Percentiles rank a stretch among this genome's conserved stretches.
These are phyloP conservation scores for Penicillium sp. DNA, from an alignment of 2,329 filamentous ascomycete genomes.

Conservation along the genomic window DNA sequence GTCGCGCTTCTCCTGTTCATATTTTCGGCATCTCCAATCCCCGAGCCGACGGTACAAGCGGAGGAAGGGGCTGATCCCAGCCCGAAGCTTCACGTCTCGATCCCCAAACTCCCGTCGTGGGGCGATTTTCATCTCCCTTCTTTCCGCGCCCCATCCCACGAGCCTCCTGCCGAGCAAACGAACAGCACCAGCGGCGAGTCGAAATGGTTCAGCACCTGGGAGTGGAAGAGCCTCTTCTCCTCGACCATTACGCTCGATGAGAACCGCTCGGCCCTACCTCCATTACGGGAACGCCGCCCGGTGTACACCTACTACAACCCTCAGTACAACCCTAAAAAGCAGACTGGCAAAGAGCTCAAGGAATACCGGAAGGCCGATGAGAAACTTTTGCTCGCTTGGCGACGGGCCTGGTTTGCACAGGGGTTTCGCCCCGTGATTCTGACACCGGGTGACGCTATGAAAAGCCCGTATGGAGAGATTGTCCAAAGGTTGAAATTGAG, in stretches of 20 bases:
- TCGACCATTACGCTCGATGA: constrained; percentile 73
- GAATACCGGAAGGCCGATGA: constrained; percentile 67
- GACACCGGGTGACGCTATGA: constrained; percentile 71
- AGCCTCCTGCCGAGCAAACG: constrained; percentile 63
- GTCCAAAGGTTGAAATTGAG: constrained; percentile 57
- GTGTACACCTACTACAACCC: constrained; percentile 91
- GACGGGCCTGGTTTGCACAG: constrained; percentile 90
- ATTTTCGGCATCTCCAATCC: constrained; percentile 38
- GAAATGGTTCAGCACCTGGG: constrained; percentile 83
- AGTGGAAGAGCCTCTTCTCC: constrained; percentile 86
- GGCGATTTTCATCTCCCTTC: constrained; percentile 55
- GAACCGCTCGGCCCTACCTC: constrained; percentile 74
- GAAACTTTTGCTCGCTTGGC: constrained; percentile 76
- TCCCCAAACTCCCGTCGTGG: constrained; percentile 41
- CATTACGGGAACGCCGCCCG: constrained; percentile 60
- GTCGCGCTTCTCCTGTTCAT: constrained; percentile 40
- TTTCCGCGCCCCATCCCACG: constrained; percentile 64
- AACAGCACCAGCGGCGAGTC: constrained; percentile 74
- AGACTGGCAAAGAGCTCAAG: constrained; percentile 51
- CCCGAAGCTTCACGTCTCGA: constrained; percentile 28
- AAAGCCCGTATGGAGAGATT: constrained; percentile 70
- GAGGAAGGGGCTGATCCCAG: constrained; percentile 19
- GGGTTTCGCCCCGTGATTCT: constrained; percentile 83
- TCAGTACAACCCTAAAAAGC: constrained; percentile 34
- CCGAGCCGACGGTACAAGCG: constrained; percentile 18